Evolutionary conservation across 1,284 basidiomycete genomes (phyloP), one percentile per base, ranked within the genome.

Genomic region (Thecaphora thlaspeos): DNA sequence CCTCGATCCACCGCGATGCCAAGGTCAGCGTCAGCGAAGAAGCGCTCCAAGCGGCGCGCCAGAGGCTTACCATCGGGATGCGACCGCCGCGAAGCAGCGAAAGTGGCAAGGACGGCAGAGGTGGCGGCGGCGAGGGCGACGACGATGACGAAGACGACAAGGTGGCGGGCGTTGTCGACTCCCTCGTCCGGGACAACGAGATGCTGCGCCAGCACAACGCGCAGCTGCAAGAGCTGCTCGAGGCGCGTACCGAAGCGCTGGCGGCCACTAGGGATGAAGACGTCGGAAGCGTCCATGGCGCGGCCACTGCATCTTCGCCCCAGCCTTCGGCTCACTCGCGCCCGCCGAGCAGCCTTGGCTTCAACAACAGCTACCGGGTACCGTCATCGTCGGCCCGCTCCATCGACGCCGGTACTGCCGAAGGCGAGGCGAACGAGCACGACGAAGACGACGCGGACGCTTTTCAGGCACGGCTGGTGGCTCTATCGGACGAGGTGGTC

Each of bases 231-330:
- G 45, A 23, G 17, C 48, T 69, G 12, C 61, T 74, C 37, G 61
- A 73, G 24, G 57, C 57, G n/a, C 52, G 54, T 43, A 69, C 67
- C 41, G 70, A 73, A 41, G 70, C 73, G 55, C 41, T 71, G 17
- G 61, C 61, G 9, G 36, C 50, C 1, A 40, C 72, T 9, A 63
- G 68, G n/a, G 60, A 54, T 41, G 51, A 55, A 2, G 26, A 37
- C 14, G 18, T 15, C 17, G 14, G 36, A 7, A 37, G 36, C 18
- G 36, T 37, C 36, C 14, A 37, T 15, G 36, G 17, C 36, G 18
- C 36, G 5, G 36, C 36, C 36, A 9, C 18, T 5, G 7, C 36
- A 9, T 15, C 36, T 9, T 37, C 36, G 36, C 36, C 36, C 4
- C 14, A 15, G 17, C 36, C 36, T 15, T 15, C 14, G 18, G 17